These are phyloP conservation scores for Vanrija sp. DNA, from an alignment of 1,284 basidiomycete species.

Conservation along the genomic window DNA sequence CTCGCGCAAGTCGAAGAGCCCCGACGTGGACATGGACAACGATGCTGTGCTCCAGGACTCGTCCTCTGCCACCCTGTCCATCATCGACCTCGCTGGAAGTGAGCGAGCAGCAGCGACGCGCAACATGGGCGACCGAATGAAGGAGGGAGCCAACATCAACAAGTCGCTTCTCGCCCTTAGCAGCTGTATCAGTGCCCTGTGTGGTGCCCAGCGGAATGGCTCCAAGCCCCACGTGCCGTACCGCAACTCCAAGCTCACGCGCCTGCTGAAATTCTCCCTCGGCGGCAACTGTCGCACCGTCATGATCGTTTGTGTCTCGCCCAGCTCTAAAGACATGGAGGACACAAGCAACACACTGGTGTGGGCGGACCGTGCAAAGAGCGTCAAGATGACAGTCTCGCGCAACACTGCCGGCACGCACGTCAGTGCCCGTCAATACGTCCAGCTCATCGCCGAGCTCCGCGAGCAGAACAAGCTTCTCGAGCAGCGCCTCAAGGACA, in stretches of 20 bases:
- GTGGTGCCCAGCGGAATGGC: conserved; percentile 63
- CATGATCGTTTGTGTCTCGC: conserved; percentile 95
- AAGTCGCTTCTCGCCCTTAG: conserved; percentile 91
- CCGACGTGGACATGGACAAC: conserved; percentile 42
- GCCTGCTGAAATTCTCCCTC: conserved; percentile 90
- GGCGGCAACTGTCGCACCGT: conserved; percentile 97
- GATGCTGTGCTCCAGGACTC: conserved; percentile 53
- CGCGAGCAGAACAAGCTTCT: conserved; percentile 51
- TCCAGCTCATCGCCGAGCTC: conserved; percentile 78
- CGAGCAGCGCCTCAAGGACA: conserved; percentile 60
- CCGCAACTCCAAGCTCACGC: conserved; percentile 93
- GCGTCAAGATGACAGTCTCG: conserved; percentile 89
- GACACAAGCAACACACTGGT: conserved; percentile 95
- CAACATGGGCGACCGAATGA: conserved; percentile 96
- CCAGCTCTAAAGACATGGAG: conserved; percentile 89
- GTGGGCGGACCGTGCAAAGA: conserved; percentile 92
- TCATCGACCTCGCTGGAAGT: conserved; percentile 93
- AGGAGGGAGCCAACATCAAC: conserved; percentile 97
- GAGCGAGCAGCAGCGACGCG: conserved; percentile 90
- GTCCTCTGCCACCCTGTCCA: conserved; percentile 84
- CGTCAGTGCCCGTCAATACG: conserved; percentile 86
- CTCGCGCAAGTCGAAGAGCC: conserved; percentile 62
- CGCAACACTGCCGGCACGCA: conserved; percentile 91
- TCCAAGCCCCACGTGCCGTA: conserved; percentile 87
- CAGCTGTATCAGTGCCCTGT: conserved; percentile 94